Evolutionary conservation across 176 grass and related monocot species (phyloP), one percentile per base, ranked within the genome.

Genomic region (Bromus sterilis): DNA sequence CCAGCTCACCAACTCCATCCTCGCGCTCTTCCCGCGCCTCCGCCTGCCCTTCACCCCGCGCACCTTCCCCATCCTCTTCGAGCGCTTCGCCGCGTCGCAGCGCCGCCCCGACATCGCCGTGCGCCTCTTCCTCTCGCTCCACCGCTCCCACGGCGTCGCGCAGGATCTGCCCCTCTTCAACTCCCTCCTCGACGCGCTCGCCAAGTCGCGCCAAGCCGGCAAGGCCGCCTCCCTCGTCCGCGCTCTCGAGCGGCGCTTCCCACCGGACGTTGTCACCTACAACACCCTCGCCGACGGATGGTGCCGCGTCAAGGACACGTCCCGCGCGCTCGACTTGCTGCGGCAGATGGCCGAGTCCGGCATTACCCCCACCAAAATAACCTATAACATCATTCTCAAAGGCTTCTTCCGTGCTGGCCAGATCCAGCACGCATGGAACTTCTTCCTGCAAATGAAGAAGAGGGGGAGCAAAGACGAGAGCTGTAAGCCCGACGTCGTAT

Each of bases 401-500:
- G 96, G 96, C 12, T 93, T 95, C 79, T 95, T 98, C 89, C 71
- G 90, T 37, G 87, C 90, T n/a, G 84, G 89, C 37, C 96, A 91
- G 61, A 25, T 91, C 21, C 66, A 48, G 34, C 88, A 98, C 74
- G 93, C 90, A 21, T 86, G 90, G 84, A 60, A 71, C 13, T 98
- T 98, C 87, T 98, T 95, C 86, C 76, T 88, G 30, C 90, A 98
- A 66, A 98, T 98, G 90, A 98, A 95, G 82, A 94, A 90, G 85
- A 89, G 96, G 70, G 90, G 88, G 2, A 44, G 20, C 31, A 84
- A 73, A 67, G 84, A 91, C 36, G 81, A 69, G 6, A 82, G 70
- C 36, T 93, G 89, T 33, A 81, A 74, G 41, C 96, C 93, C 16
- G 96, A 95, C 56, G 78, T 93, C 4, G 76, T 98, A 25, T 91